Percentiles rank a stretch among this genome's conserved stretches.
These are phyloP conservation scores for Chernovozyma aurita DNA, from an alignment of 1,139 yeast species.

Conservation along the genomic window DNA sequence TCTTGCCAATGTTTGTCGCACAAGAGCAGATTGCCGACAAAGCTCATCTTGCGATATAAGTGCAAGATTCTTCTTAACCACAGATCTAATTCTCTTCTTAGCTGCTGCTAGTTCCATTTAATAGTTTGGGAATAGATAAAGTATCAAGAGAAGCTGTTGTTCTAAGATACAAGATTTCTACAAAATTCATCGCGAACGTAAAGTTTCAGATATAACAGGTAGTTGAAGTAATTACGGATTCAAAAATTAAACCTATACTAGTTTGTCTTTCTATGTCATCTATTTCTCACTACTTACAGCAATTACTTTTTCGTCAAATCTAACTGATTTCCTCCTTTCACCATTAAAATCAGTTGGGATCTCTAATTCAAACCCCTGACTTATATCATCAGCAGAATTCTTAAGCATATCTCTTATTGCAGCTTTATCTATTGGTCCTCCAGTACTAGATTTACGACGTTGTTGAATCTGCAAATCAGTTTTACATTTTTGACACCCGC, in stretches of 20 bases:
- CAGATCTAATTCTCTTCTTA: constrained; percentile 2
- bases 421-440: constrained; percentile 20
- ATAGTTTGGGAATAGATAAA: not conserved
- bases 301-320: constrained; percentile 63
- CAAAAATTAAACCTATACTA: too few species aligned
- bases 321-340: constrained; percentile 65
- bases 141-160: too few species aligned
- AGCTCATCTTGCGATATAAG: constrained; percentile 3
- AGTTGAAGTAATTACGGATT: too few species aligned
- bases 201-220: too few species aligned
- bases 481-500: constrained; percentile 64
- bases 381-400: constrained; percentile 27
- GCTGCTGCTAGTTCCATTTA: not conserved
- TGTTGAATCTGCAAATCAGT: constrained; percentile 45
- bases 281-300: constrained; percentile 36
- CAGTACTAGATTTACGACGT: constrained; percentile 29
- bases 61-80: constrained; percentile 2
- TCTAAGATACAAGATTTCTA: too few species aligned
- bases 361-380: constrained; percentile 45
- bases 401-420: constrained; percentile 46
- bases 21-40: not conserved
- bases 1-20: not conserved
- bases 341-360: constrained; percentile 34
- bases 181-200: too few species aligned
- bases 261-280: too few species aligned